Evolutionary conservation across 179 eudicot species (phyloP), one percentile per base, ranked within the genome.

Genomic region (Actinidia arguta): DNA sequence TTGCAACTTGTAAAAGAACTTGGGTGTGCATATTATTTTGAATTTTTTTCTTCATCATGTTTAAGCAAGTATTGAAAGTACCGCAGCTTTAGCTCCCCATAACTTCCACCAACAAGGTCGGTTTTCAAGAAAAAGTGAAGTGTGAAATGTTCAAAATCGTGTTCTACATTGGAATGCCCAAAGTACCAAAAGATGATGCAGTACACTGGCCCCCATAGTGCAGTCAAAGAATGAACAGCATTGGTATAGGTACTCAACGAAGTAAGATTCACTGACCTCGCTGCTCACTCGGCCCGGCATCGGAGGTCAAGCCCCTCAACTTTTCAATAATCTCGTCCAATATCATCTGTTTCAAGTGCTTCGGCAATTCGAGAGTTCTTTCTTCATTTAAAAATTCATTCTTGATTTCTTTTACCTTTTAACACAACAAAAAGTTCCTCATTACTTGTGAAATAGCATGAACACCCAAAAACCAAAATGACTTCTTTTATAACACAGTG

Each of bases 341-440:
- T 68, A 96, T 73, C 88, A 88, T 88, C 79, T 86, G 92, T 80
- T 88, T 95, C 86, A 93, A 67, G 67, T 82, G 89, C 66, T 52
- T 72, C 0, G 99, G 91, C 88, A 95, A 83, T 24, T 89, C 59
- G 18, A 87, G 75, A 44, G 44, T 78, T 42, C 82, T 78, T 51
- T 87, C 90, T 67, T 90, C 92, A 64, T 82, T 81, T 55, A 70
- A 84, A 54, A 92, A 78, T 72, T 82, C 82, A 50, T 73, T 73
- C 55, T 88, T 86, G 10, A 93, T 83, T 71, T 87, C 85, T 80
- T 85, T 82, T 50, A 95, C 95, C 99, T 96, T 85, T 69, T 73
- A 39, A 69, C 54, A 83, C 27, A 76, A 70, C 52, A 80, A 56
- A 67, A 79, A 27, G 14, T 10, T 27, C 52, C 63, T 56, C 74